Evolutionary conservation across 208 protist species (phyloP).

Genomic region (Wallacemonas sp.): DNA sequence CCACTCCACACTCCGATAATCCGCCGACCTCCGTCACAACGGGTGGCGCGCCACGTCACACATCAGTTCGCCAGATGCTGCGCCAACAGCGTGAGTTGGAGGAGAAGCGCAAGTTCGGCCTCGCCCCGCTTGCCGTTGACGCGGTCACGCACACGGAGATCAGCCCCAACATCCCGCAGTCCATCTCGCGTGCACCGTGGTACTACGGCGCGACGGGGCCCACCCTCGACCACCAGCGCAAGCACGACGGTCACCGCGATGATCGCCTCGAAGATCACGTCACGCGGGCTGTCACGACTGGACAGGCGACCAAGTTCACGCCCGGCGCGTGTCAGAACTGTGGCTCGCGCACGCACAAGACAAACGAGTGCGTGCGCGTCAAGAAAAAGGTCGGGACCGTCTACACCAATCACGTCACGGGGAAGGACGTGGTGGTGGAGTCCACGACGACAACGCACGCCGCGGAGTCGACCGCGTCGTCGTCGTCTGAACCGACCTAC

Average conservation of each 20-base stretch:
- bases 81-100: conserved; percentile 81
- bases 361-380: conserved; percentile 93
- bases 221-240: conserved; percentile 92
- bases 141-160: conserved; percentile 80
- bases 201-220: conserved; percentile 85
- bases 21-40: background rate
- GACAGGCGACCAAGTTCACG: conserved; percentile 83
- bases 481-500: conserved; percentile 37
- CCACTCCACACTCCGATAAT: background rate
- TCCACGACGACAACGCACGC: background rate
- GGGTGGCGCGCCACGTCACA: background rate
- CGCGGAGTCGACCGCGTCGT: conserved; percentile 5
- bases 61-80: conserved; percentile 69
- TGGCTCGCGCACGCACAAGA: conserved; percentile 97
- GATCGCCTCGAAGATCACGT: conserved; percentile 42
- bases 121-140: conserved; percentile 84
- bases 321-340: conserved; percentile 99
- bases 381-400: conserved; percentile 76
- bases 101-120: conserved; percentile 85
- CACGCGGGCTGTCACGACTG: conserved; percentile 44
- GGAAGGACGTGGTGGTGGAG: conserved; percentile 44
- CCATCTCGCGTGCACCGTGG: conserved; percentile 97
- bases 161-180: conserved; percentile 99
- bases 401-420: conserved; percentile 70
- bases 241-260: conserved; percentile 27